Base-by-base conservation (phyloP, 257 asterid genomes). In the Agastache rugosa region DNA sequence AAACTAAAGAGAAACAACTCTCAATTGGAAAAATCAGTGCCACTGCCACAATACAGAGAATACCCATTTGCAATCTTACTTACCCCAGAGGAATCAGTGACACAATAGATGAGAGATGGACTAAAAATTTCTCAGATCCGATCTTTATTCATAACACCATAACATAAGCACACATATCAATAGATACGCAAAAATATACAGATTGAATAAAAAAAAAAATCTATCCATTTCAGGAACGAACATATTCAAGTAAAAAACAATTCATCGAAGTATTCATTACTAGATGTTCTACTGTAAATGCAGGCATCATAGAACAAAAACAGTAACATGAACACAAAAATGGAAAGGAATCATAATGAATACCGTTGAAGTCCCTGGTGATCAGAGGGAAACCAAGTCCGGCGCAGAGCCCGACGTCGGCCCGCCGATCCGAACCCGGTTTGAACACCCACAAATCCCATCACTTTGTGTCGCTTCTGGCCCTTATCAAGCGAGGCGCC, bases 371-470 rank as follows among this genome's bases (percentile, higher is more conserved):
- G 93, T 39, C 93, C 91, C 77, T 79, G 88, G 66, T 82, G 96
- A 84, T 89, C 96, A 39, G 96, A 87, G 42, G 99, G 99, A 74
- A 95, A 87, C 99, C 99, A 95, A 68, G 98, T 89, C 83, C 65
- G 82, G n/a, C 98, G 89, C 86, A 95, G 62, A 14, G 98, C 74
- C 62, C 80, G 73, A 39, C 99, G 96, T 1, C 98, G 91, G 45
- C 90, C 97, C 5, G 85, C 79, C 66, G 99, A 92, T 72, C 81
- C 86, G 54, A 95, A 95, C 64, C 99, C 99, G 16, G 99, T 92
- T 70, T 89, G 96, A 71, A 95, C 82, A 58, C 99, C 99, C 44
- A 95, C 99, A 74, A 95, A 92, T 6, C 97, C 98, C 96, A 89
- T 95, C 27, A 83, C 91, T 75, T 95, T 95, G 66, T 82, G 83